phyloP scores from a whole-genome alignment of 495 filamentous ascomycete species.

The Pyrenula massariospora region DNA sequence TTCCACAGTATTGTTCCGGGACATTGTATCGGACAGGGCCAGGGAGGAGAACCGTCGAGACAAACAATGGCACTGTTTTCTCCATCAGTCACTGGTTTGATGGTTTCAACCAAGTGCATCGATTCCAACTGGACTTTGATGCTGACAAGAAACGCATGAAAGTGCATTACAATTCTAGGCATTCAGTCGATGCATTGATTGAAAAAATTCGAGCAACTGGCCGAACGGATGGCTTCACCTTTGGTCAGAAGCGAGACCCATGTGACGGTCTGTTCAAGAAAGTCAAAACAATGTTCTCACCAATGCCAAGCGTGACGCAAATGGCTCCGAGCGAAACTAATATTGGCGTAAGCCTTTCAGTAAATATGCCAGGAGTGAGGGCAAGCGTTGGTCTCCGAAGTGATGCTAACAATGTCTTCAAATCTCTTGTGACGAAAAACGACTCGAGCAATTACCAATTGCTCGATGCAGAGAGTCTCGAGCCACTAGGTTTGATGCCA shows the following conservation, averaged over 20 bases:
- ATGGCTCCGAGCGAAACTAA: slow-evolving; percentile 7
- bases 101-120: slow-evolving; percentile 60
- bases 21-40: slow-evolving; percentile 64
- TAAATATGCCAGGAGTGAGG: slow-evolving; percentile 5
- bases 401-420: slow-evolving; percentile 9
- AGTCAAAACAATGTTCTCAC: slow-evolving; percentile 6
- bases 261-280: slow-evolving; percentile 12
- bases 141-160: not conserved
- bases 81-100: slow-evolving; percentile 66
- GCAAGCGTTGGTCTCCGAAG: not conserved
- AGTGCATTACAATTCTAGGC: not conserved
- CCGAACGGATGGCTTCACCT: slow-evolving; percentile 2
- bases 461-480: slow-evolving; percentile 56
- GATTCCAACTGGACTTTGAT: slow-evolving; percentile 36
- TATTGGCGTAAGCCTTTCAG: slow-evolving; percentile 5
- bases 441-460: slow-evolving; percentile 44
- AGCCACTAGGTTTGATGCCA: slow-evolving; percentile 46
- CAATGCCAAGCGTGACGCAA: slow-evolving; percentile 1
- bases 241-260: slow-evolving; percentile 11
- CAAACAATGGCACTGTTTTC: slow-evolving; percentile 43
- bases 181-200: slow-evolving; percentile 4
- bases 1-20: slow-evolving; percentile 45
- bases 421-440: slow-evolving; percentile 47
- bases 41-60: slow-evolving; percentile 43
- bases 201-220: slow-evolving; percentile 7